A percentile compares a stretch with the other conserved stretches of the same genome.
Evolutionary conservation across 805 yeast species (phyloP).

Genomic region (Cyberlindnera euphorbiae): DNA sequence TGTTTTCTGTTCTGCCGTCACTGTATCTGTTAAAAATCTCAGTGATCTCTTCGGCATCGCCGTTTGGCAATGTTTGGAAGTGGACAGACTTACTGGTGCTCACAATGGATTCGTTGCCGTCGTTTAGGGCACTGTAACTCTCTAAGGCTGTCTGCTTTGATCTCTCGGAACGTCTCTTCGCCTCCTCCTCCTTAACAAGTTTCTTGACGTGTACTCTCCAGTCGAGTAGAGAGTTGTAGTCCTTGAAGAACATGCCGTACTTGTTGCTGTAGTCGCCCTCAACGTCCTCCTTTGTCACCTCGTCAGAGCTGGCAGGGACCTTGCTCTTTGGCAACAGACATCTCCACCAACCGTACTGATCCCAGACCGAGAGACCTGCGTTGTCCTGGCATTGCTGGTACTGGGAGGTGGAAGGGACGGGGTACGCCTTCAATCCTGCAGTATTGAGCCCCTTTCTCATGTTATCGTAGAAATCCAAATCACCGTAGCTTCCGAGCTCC

Average conservation of each 20-base stretch:
- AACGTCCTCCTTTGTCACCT: constrained; percentile 54
- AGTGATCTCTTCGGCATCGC: constrained; percentile 38
- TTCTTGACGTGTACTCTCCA: constrained; percentile 60
- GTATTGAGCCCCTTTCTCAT: constrained; percentile 11
- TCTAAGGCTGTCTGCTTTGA: constrained; percentile 14
- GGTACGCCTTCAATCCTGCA: constrained; percentile 46
- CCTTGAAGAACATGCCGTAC: constrained; percentile 58
- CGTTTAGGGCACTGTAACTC: constrained; percentile 15
- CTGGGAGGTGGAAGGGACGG: constrained; percentile 52
- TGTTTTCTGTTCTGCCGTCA: constrained; percentile 39
- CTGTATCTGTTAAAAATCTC: constrained; percentile 33
- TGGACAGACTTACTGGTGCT: constrained; percentile 27
- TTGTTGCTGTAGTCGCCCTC: constrained; percentile 38
- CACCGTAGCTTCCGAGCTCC: constrained; percentile 2
- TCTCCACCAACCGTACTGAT: constrained; percentile 80
- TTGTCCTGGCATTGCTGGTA: constrained; percentile 59
- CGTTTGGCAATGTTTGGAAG: constrained; percentile 36
- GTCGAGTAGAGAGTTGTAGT: constrained; percentile 57
- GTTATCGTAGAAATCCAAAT: constrained; percentile 13
- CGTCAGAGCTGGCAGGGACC: constrained; percentile 25
- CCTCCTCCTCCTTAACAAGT: constrained; percentile 36
- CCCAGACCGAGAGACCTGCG: constrained; percentile 79
- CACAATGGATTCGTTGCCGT: constrained; percentile 1
- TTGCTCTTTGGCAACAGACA: constrained; percentile 71
- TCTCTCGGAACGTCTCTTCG: constrained; percentile 9